Conservation (phyloP, 2,329 filamentous ascomycete species). For the Sordariomycetes sp. region DNA sequence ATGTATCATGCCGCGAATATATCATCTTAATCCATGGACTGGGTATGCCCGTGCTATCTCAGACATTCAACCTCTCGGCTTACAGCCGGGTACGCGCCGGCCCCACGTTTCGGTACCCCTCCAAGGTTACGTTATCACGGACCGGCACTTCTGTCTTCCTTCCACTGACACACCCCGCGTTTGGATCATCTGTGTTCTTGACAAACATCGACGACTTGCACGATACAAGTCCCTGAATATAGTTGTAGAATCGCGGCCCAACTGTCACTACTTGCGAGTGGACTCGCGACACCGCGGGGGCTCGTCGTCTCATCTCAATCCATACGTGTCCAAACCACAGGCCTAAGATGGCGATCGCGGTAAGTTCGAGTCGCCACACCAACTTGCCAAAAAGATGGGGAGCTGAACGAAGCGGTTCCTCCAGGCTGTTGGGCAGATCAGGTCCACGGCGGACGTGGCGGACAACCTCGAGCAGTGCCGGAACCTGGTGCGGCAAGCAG, state of each 20-base stretch:
- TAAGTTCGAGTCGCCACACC: background rate
- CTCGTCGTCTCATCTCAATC: background rate
- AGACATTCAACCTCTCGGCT: background rate
- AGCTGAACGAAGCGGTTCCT: background rate
- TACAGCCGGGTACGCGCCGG: background rate
- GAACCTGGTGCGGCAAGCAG: slow-evolving; percentile 3
- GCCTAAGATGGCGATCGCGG: slow-evolving; percentile 1
- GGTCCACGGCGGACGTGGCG: slow-evolving; percentile 6
- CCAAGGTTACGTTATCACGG: background rate
- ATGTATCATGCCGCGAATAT: background rate
- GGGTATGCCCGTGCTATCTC: too few relatives aligned
- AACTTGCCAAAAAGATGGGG: background rate
- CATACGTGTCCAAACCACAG: background rate
- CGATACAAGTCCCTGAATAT: too few relatives aligned
- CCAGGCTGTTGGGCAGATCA: slow-evolving; percentile 11
- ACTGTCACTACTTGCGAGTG: too few relatives aligned
- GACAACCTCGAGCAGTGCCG: slow-evolving; percentile 7
- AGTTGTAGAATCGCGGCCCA: too few relatives aligned
- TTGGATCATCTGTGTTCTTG: too few relatives aligned
- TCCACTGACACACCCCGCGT: background rate
- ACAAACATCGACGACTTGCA: too few relatives aligned
- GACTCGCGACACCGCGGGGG: too few relatives aligned
- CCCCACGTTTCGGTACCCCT: background rate
- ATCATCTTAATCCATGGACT: background rate
- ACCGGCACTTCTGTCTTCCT: background rate